phyloP scores from a whole-genome alignment of 2,329 filamentous ascomycete species.

The Microdochium nivale region DNA sequence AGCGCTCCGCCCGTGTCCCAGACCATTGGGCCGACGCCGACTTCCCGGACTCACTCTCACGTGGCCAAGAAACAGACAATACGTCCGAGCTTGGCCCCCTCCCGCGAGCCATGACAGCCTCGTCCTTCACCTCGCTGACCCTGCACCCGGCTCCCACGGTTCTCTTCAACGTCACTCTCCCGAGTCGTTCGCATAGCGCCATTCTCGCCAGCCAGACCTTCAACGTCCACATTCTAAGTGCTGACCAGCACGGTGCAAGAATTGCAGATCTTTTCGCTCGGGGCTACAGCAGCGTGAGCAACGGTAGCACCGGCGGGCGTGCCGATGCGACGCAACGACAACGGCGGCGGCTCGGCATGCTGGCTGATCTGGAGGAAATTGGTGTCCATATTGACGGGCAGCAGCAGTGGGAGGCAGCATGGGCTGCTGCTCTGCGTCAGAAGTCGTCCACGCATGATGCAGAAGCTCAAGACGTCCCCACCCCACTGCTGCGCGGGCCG shows the following conservation, averaged over 20 bases:
- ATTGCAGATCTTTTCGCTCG: neutral
- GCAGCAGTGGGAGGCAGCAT: slow-evolving; percentile 5
- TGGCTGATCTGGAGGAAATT: slow-evolving; percentile 8
- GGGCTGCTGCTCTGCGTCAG: slow-evolving; percentile 3
- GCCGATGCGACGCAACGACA: neutral
- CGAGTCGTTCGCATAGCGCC: slow-evolving; percentile 46
- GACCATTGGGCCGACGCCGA: slow-evolving; percentile 1
- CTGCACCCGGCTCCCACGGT: slow-evolving; percentile 42
- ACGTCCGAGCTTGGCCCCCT: slow-evolving; percentile 9
- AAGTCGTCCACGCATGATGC: neutral
- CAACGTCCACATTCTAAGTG: slow-evolving; percentile 46
- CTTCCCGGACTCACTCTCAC: neutral
- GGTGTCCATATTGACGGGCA: slow-evolving; percentile 8
- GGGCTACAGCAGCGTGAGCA: neutral
- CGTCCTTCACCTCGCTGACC: slow-evolving; percentile 48
- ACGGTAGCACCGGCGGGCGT: slow-evolving; percentile 3
- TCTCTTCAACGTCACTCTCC: slow-evolving; percentile 48
- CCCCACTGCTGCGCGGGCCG: slow-evolving; percentile 36
- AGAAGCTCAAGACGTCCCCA: slow-evolving; percentile 13
- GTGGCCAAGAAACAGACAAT: slow-evolving; percentile 1
- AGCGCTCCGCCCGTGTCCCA: slow-evolving; percentile 2
- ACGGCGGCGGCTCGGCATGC: neutral
- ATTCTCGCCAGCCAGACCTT: slow-evolving; percentile 34
- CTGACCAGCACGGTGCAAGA: slow-evolving; percentile 33
- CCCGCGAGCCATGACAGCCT: slow-evolving; percentile 49